Base-by-base conservation (phyloP, 192 early-diverging fungal genomes). In the Obelidium mucronatum region DNA sequence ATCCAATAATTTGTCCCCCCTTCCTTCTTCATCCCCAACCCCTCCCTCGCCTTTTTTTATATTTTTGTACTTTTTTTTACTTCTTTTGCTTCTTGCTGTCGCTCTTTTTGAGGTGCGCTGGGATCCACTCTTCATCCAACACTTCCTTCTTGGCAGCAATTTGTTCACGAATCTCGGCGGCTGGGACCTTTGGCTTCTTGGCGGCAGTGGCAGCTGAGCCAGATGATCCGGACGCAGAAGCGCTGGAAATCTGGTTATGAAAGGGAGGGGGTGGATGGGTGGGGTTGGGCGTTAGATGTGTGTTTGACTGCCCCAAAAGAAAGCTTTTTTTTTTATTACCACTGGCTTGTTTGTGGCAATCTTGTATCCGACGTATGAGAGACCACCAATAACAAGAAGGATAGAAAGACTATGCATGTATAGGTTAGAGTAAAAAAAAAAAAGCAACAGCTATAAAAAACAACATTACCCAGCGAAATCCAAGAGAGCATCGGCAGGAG, bases 101-200 rank as follows among this genome's bases (percentile, higher is more conserved):
- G 4, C 22, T 34, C 73, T 77, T 77, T 56, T 77, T 77, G 54
- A 77, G 37, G 42, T 70, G 53, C 30, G 51, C 77, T 36, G 77
- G 77, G 64, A 78, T 78, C 77, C 77, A 78, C 35, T 78, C 77
- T 15, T 78, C 77, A 55, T 70, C 68, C 64, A 78, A 48, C 6
- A 53, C 60, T 15, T 78, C 70, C 77, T 78, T 72, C 61, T 78
- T 78, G 39, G 56, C 61, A 17, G 33, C 77, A 51, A 73, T 54
- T 44, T 78, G 60, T 28, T 51, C 77, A n/a, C 61, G 68, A n/a
- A 73, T 63, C 58, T 66, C 61, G 35, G 77, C 67, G n/a, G 68
- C 58, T 22, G 37, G 2, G n/a, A 62, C n/a, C 51, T 71, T 70
- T 15, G 34, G 40, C 61, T 78, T 78, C 69, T 73, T 73, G 44